Conservation (phyloP, 2,329 filamentous ascomycete genomes). For the Penicillium sclerotiorum region DNA sequence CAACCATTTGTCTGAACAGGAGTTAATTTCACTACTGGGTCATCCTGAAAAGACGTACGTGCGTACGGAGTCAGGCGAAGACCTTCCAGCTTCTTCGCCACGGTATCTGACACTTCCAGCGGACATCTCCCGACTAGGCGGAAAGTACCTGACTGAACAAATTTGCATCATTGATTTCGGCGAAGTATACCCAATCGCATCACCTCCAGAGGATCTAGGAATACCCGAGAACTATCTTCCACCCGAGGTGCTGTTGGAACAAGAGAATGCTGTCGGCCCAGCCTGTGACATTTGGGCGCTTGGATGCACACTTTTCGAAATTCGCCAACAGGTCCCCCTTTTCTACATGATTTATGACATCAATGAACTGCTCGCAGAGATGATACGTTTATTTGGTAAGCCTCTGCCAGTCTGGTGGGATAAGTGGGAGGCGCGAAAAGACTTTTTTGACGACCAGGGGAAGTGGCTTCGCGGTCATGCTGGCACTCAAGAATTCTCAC, state of each 20-base stretch:
- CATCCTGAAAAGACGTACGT: neutral
- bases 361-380: neutral
- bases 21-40: neutral
- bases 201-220: neutral
- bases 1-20: neutral
- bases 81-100: neutral
- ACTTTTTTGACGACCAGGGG: neutral
- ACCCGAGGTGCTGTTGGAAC: neutral
- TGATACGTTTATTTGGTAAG: neutral
- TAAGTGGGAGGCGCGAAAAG: neutral
- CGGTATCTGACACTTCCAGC: neutral
- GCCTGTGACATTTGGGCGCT: slow-evolving; percentile 3
- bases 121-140: neutral
- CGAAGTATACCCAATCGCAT: neutral
- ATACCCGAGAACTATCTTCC: slow-evolving; percentile 1
- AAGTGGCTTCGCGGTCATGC: neutral
- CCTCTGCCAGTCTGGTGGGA: neutral
- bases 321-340: neutral
- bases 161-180: slow-evolving; percentile 1
- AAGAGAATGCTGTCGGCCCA: neutral
- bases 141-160: neutral
- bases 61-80: neutral
- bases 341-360: slow-evolving; percentile 2
- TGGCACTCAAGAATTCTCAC: neutral
- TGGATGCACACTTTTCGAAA: neutral